Conservation (phyloP, 495 filamentous ascomycete species). For the Chaetomium fimeti region DNA sequence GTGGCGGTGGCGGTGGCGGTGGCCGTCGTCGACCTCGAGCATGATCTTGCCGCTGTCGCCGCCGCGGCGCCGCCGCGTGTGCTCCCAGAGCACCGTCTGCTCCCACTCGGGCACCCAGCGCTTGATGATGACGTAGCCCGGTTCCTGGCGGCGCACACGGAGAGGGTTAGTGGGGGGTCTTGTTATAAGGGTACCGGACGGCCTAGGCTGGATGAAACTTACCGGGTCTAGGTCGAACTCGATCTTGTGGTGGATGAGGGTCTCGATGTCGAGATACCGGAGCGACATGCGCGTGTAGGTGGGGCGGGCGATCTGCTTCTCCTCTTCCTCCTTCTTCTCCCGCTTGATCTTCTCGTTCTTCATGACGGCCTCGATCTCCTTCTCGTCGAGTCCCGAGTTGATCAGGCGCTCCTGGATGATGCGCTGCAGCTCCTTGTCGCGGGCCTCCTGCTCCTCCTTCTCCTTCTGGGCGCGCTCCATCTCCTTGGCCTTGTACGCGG, state of each 20-base stretch:
- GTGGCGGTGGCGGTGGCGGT: constrained; percentile 49
- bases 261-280: constrained; percentile 56
- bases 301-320: constrained; percentile 38
- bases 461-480: constrained; percentile 49
- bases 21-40: constrained; percentile 37
- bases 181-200: background rate
- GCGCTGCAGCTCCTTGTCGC: constrained; percentile 52
- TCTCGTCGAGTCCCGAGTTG: constrained; percentile 51
- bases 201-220: constrained; percentile 20
- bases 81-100: constrained; percentile 69
- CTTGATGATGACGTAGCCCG: constrained; percentile 73
- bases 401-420: constrained; percentile 51
- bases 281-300: constrained; percentile 59
- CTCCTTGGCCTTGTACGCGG: constrained; percentile 56
- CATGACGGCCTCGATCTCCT: constrained; percentile 52
- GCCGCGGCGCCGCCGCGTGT: constrained; percentile 62
- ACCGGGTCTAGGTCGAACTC: constrained; percentile 55
- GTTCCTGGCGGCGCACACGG: constrained; percentile 45
- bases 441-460: constrained; percentile 46
- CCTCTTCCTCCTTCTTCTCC: constrained; percentile 39
- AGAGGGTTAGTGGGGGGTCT: background rate
- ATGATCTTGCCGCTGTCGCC: constrained; percentile 32
- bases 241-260: constrained; percentile 49
- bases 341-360: constrained; percentile 51
- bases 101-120: constrained; percentile 70